Percentiles rank a stretch among this genome's conserved stretches.
These are phyloP conservation scores for Phialocephala sp. DNA, from an alignment of 2,329 filamentous ascomycete species.

Conservation along the genomic window DNA sequence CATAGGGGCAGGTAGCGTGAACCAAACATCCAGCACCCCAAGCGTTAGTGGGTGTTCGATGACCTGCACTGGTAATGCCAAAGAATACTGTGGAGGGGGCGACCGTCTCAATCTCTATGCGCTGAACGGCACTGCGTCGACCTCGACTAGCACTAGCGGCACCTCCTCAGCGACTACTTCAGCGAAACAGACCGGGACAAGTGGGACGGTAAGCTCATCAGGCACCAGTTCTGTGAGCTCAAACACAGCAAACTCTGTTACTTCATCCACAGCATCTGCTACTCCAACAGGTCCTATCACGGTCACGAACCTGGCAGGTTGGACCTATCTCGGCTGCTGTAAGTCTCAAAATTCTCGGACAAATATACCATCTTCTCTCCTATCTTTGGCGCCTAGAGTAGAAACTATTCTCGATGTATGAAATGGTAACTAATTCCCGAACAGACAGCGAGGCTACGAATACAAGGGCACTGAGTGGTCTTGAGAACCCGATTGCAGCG, in stretches of 20 bases:
- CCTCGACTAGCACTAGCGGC: conserved; percentile 27
- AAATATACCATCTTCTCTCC: too few relatives aligned
- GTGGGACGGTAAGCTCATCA: conserved; percentile 1
- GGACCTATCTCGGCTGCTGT: conserved; percentile 34
- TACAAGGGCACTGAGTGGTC: conserved; percentile 28
- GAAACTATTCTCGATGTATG: too few relatives aligned
- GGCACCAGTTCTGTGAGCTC: not conserved
- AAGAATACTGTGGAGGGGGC: conserved; percentile 41
- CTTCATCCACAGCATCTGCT: conserved; percentile 19
- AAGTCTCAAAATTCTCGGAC: too few relatives aligned
- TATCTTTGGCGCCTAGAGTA: too few relatives aligned
- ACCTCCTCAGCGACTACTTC: not conserved
- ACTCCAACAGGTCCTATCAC: conserved; percentile 29
- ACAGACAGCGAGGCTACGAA: conserved; percentile 28
- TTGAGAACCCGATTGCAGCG: conserved; percentile 22
- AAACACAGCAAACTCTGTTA: not conserved
- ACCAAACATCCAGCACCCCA: conserved; percentile 20
- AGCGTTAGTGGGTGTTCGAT: conserved; percentile 30
- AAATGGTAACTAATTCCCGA: too few relatives aligned
- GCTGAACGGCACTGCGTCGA: conserved; percentile 33
- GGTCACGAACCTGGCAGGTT: conserved; percentile 31
- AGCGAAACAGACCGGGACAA: not conserved
- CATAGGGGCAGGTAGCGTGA: conserved; percentile 22
- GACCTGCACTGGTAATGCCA: conserved; percentile 28
- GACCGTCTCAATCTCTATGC: conserved; percentile 39